A percentile compares a stretch with the other conserved stretches of the same genome.
These are phyloP conservation scores for Termitomyces sp. DNA, from an alignment of 768 basidiomycete genomes.

Conservation along the genomic window DNA sequence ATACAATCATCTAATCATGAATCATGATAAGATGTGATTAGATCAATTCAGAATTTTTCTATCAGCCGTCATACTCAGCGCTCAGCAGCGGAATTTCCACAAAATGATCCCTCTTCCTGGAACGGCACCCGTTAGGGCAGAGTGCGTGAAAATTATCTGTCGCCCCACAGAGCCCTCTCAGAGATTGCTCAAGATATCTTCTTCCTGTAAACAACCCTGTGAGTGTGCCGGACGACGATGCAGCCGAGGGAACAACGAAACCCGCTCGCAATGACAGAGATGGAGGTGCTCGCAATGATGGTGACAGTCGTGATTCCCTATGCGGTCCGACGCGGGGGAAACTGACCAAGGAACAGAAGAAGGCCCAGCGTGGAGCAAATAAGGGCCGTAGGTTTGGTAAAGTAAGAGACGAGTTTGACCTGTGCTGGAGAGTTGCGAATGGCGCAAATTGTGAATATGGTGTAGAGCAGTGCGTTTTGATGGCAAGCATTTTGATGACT, in stretches of 20 bases:
- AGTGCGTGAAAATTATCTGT: constrained; percentile 20
- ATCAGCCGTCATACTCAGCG: background rate
- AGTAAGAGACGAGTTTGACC: constrained; percentile 70
- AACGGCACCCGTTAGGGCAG: constrained; percentile 33
- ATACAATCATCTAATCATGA: background rate
- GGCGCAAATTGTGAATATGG: constrained; percentile 70
- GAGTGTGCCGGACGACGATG: constrained; percentile 33
- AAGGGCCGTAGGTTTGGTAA: constrained; percentile 78
- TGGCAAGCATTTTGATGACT: background rate
- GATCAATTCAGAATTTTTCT: background rate
- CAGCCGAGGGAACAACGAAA: constrained; percentile 56
- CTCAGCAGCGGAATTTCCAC: background rate
- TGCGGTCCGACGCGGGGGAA: constrained; percentile 25
- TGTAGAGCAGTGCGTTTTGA: constrained; percentile 39
- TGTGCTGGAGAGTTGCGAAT: constrained; percentile 78
- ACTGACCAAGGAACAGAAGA: constrained; percentile 60
- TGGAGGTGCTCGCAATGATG: constrained; percentile 12
- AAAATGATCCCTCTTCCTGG: constrained; percentile 20
- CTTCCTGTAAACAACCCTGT: constrained; percentile 20
- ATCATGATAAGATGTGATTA: background rate
- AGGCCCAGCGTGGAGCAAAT: constrained; percentile 75
- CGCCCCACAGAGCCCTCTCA: background rate
- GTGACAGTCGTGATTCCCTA: constrained; percentile 14
- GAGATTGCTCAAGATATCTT: constrained; percentile 23
- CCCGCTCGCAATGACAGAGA: constrained; percentile 21